Evolutionary conservation across 495 filamentous ascomycete species (phyloP).

Genomic region (Tuber indicum): DNA sequence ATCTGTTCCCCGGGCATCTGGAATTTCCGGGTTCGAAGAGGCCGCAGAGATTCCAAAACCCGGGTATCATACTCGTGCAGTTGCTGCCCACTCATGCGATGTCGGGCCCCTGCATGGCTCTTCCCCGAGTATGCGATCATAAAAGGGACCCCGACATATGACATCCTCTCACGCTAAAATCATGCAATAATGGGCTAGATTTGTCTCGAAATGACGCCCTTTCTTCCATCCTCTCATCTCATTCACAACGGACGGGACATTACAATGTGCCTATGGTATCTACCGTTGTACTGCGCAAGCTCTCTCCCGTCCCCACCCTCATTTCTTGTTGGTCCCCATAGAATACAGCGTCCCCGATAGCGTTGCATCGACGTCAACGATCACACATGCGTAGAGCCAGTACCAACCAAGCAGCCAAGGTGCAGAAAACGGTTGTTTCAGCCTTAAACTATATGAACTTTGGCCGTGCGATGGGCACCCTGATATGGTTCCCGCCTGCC

Average conservation of each 20-base stretch:
- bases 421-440: not conserved
- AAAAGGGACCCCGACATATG: not conserved
- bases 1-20: not conserved
- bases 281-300: not conserved
- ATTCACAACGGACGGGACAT: not conserved
- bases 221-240: not conserved
- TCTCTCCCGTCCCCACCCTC: not conserved
- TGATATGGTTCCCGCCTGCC: not conserved
- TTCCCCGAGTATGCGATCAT: not conserved
- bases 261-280: not conserved
- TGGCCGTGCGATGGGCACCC: not conserved
- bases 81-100: not conserved
- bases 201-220: not conserved
- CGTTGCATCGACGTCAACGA: not conserved
- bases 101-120: not conserved
- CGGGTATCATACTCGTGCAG: not conserved
- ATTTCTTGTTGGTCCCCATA: not conserved
- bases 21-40: not conserved
- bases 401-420: not conserved
- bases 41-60: not conserved
- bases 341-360: not conserved
- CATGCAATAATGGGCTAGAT: not conserved
- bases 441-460: not conserved
- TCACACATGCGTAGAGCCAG: not conserved
- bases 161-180: not conserved